Base-by-base conservation (phyloP, 345 rosid species). In the Erysimum cheiranthoides region DNA sequence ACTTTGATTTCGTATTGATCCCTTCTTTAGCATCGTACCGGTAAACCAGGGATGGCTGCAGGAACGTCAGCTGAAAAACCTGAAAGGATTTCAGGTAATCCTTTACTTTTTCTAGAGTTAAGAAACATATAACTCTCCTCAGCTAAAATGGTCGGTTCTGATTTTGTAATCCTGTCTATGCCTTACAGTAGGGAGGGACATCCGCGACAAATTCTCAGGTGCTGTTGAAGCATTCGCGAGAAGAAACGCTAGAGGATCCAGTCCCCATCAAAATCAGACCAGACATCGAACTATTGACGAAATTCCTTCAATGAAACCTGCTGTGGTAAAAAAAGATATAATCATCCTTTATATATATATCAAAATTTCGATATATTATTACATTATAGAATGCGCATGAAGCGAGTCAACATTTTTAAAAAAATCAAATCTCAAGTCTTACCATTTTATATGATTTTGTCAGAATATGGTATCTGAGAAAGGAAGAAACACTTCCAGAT, bases 221-320 rank as follows among this genome's bases (percentile, higher is more conserved):
- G 91, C 91, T 8, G 91, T 83, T 5, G 96, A 90, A 82, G 90
- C 87, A 57, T 90, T 90, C 59, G 80, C 93, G 21, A 78, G 89
- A 74, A 85, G 87, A 70, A 90, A 87, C 50, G 76, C 75, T 38
- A 80, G 85, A 2, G 87, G 85, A 28, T 25, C 78, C 62, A 84
- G 85, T 54, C 85, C 82, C 54, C 86, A 61, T 53, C 89, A 83
- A 72, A 89, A 84, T 73, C 84, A 77, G 56, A 73, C 85, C 5
- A 81, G 84, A 67, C 83, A 83, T 76, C 83, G 83, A 82, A 75
- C 83, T 43, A 72, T 81, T 28, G 91, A 84, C 53, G 92, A 86
- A 51, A 71, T 64, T 45, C 85, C 88, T 75, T 75, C 88, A 8
- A 85, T 65, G 12, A 88, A 83, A 69, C 90, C 84, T 73, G 87